Evolutionary conservation across 306 rosid genomes (phyloP).

Genomic region (Vigna trinervia): DNA sequence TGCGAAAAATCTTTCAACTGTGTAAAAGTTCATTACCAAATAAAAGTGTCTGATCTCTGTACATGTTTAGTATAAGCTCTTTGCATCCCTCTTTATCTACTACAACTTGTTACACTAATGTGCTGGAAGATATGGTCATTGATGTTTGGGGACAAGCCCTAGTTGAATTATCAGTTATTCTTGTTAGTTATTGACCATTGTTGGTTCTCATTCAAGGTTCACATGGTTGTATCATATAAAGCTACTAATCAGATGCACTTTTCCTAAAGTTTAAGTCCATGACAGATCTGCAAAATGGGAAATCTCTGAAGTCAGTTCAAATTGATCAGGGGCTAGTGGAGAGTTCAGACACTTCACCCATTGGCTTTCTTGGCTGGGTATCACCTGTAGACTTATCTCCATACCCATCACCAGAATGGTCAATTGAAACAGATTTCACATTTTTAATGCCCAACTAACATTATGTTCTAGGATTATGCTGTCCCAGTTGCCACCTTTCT

Average conservation of each 20-base stretch:
- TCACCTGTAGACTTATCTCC: neutral
- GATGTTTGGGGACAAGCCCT: neutral
- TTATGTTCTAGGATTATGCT: neutral
- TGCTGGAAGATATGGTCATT: neutral
- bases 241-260: neutral
- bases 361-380: neutral
- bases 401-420: neutral
- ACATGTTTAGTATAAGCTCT: neutral
- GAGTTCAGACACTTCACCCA: neutral
- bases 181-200: neutral
- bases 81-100: neutral
- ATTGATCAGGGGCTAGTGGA: neutral
- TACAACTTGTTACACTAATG: no score
- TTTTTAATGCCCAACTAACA: neutral
- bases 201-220: neutral
- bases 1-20: neutral
- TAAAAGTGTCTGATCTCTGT: neutral
- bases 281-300: neutral
- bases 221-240: neutral
- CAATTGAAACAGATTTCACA: neutral
- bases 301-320: neutral
- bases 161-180: neutral
- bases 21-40: neutral
- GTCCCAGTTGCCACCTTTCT: neutral
- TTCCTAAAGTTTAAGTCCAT: neutral